Conservation (phyloP, 2,329 filamentous ascomycete species). For the Scolecobasidium constrictum region DNA sequence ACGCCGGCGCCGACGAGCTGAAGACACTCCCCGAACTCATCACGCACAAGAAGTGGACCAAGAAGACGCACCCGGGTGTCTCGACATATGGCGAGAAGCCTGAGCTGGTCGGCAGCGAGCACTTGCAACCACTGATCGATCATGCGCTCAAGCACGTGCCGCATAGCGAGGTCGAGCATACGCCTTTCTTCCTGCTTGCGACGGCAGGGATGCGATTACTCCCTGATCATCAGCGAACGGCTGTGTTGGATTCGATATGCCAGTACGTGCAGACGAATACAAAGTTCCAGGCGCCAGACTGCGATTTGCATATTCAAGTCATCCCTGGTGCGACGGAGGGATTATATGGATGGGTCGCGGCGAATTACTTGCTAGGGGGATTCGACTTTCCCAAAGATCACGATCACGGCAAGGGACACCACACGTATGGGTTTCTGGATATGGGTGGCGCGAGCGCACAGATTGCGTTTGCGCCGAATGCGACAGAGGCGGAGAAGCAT, state of each 20-base stretch:
- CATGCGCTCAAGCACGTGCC: conserved; percentile 76
- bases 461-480: conserved; percentile 93
- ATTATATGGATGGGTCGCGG: conserved; percentile 92
- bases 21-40: conserved; percentile 66
- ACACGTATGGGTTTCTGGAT: conserved; percentile 94
- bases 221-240: conserved; percentile 58
- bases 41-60: conserved; percentile 78
- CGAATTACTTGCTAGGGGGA: conserved; percentile 87
- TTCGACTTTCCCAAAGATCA: conserved; percentile 71
- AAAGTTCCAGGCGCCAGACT: conserved; percentile 80
- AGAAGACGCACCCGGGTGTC: conserved; percentile 90
- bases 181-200: conserved; percentile 88
- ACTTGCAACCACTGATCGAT: conserved; percentile 67
- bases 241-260: conserved; percentile 69
- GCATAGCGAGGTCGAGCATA: conserved; percentile 62
- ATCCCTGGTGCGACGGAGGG: conserved; percentile 94
- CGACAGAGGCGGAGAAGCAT: conserved; percentile 81
- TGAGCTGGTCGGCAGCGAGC: conserved; percentile 65
- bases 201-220: conserved; percentile 92
- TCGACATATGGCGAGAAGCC: conserved; percentile 79
- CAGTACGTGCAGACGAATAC: conserved; percentile 68
- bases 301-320: conserved; percentile 78
- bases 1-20: conserved; percentile 49
- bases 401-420: conserved; percentile 74
- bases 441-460: conserved; percentile 98